A percentile compares a stretch with the other conserved stretches of the same genome.
These are phyloP conservation scores for Trametes cubensis DNA, from an alignment of 768 basidiomycete species.

Conservation along the genomic window DNA sequence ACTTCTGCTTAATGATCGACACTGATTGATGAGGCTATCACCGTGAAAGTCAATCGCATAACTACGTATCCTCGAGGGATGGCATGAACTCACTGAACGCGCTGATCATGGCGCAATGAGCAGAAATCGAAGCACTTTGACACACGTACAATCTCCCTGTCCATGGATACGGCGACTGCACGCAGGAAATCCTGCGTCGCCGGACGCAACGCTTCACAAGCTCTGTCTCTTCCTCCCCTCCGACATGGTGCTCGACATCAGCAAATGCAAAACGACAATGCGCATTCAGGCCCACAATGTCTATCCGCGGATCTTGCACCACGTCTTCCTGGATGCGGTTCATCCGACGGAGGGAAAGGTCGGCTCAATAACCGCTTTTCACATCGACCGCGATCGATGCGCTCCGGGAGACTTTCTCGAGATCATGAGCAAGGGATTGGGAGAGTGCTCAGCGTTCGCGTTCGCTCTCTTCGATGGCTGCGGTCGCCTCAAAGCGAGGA, in stretches of 20 bases:
- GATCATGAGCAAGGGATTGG: conserved; percentile 35
- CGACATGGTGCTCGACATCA: not conserved
- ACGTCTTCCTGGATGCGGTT: conserved; percentile 5
- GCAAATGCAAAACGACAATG: not conserved
- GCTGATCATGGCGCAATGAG: too few relatives aligned
- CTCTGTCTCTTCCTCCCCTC: not conserved
- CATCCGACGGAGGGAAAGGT: conserved; percentile 15
- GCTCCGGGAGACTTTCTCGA: conserved; percentile 5
- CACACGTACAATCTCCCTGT: too few relatives aligned
- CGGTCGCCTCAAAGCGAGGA: conserved; percentile 29
- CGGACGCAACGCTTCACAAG: too few relatives aligned
- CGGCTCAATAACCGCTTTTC: conserved; percentile 12
- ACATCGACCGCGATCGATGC: conserved; percentile 10
- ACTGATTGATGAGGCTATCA: too few relatives aligned
- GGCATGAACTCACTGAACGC: too few relatives aligned
- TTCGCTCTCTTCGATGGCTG: conserved; percentile 35
- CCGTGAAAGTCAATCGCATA: too few relatives aligned
- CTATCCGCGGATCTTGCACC: conserved; percentile 3
- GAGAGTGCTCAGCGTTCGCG: conserved; percentile 37
- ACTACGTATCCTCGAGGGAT: too few relatives aligned
- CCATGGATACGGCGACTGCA: too few relatives aligned
- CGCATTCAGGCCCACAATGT: not conserved
- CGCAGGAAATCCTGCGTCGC: too few relatives aligned
- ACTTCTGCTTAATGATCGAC: too few relatives aligned
- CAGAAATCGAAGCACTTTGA: too few relatives aligned